Base-by-base conservation (phyloP, 75 land plant species). In the Cupressus sempervirens region DNA sequence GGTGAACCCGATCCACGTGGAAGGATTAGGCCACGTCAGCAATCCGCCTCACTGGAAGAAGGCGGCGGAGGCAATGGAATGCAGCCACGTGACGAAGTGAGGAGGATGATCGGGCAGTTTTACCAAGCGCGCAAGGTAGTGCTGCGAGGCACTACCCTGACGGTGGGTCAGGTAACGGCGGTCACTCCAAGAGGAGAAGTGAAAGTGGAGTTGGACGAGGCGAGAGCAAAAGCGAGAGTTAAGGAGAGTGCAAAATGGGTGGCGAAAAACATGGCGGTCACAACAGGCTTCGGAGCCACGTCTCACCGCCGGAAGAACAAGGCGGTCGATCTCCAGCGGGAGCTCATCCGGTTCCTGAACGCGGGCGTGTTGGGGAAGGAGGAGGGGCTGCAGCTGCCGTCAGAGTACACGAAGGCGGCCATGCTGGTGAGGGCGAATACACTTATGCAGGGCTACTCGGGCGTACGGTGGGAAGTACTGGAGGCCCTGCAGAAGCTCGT, bases 401-500 rank as follows among this genome's bases (percentile, higher is more conserved):
- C 29, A 18, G 30, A 54, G 34, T 41, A 58, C 67, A 53, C 84
- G 46, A 73, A 56, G 52, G 88, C 89, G 23, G 83, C 89, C 79
- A 88, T 88, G 89, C 87, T 88, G 36, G 88, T 84, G 12, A 34
- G 91, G 20, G 85, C 81, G 34, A 90, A 90, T 86, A 88, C 87
- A 43, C 82, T 90, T 10, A 15, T 90, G 86, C 91, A 90, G 85
- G 88, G 91, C 80, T 90, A 76, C 84, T 90, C 91, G 0, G 91
- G 91, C 74, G 88, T 89, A 80, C 87, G 86, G 5, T 88, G 91
- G 91, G 81, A 89, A 86, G 87, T 96, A 20, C 98, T 97, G 3
- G 94, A 95, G 80, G 53, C 14, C 3, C 53, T 50, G 15, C 53
- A 1, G 53, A 50, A 50, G 53, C 53, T 50, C 53, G 2, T 50